A percentile compares a stretch with the other conserved stretches of the same genome.
Evolutionary conservation across 1,284 basidiomycete species (phyloP).

Genomic region (Malassezia dermatis): DNA sequence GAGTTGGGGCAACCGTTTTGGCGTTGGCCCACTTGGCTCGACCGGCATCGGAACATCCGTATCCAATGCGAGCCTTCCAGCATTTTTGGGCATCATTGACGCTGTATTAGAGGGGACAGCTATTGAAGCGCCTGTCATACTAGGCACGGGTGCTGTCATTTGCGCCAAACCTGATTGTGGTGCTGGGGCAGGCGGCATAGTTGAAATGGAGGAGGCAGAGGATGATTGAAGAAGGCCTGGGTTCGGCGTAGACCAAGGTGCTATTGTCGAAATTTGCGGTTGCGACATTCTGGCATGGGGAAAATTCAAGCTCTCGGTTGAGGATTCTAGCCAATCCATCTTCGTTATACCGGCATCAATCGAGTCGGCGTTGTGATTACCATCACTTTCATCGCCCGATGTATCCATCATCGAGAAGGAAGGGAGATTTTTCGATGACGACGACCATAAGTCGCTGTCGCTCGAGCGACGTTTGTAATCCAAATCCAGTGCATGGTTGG

Average conservation of each 20-base stretch:
- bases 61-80: not conserved
- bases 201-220: not conserved
- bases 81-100: not conserved
- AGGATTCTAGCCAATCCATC: slow-evolving; percentile 1
- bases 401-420: not conserved
- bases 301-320: not conserved
- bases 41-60: not conserved
- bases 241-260: not conserved
- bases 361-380: slow-evolving; percentile 6
- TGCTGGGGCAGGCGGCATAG: not conserved
- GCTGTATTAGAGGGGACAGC: not conserved
- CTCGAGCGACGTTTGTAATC: not conserved
- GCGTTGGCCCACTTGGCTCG: not conserved
- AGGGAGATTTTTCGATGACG: not conserved
- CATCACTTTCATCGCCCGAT: slow-evolving; percentile 16
- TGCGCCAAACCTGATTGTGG: not conserved
- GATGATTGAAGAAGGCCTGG: not conserved
- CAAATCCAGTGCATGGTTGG: not conserved
- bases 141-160: not conserved
- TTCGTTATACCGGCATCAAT: slow-evolving; percentile 2
- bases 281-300: not conserved
- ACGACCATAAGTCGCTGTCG: not conserved
- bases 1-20: not conserved
- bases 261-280: not conserved
- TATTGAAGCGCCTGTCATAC: not conserved